Conservation (phyloP, 352 stramenopile species). For the Pythium biforme region DNA sequence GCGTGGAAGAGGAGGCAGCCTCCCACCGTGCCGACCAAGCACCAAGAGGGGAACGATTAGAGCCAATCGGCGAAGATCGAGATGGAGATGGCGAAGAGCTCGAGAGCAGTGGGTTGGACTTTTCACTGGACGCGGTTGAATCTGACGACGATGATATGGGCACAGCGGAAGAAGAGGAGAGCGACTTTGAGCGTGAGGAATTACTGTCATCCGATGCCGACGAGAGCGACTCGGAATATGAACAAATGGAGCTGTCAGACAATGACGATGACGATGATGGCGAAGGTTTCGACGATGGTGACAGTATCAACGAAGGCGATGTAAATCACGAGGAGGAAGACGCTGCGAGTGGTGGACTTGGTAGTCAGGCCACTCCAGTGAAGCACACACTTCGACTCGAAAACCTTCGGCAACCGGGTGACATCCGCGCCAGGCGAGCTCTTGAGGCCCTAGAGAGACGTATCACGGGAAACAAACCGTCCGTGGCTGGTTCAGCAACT, state of each 20-base stretch:
- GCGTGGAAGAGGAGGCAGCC: slow-evolving; percentile 24
- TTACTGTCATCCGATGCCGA: slow-evolving; percentile 70
- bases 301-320: slow-evolving; percentile 7
- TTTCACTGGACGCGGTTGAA: slow-evolving; percentile 24
- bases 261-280: slow-evolving; percentile 38
- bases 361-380: background rate
- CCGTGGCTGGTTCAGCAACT: background rate
- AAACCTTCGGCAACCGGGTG: slow-evolving; percentile 43
- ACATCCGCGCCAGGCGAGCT: slow-evolving; percentile 51
- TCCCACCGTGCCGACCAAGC: background rate
- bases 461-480: slow-evolving; percentile 46
- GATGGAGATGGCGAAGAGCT: slow-evolving; percentile 9
- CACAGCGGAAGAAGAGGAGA: slow-evolving; percentile 66
- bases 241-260: slow-evolving; percentile 73
- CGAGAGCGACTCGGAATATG: slow-evolving; percentile 75
- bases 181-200: slow-evolving; percentile 84
- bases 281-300: slow-evolving; percentile 31
- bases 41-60: background rate
- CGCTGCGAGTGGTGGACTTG: slow-evolving; percentile 11
- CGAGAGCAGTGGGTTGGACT: slow-evolving; percentile 1
- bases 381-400: slow-evolving; percentile 56
- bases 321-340: slow-evolving; percentile 1
- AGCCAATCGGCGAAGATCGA: slow-evolving; percentile 18
- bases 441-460: slow-evolving; percentile 66
- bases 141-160: slow-evolving; percentile 25